Evolutionary conservation across 1,284 basidiomycete genomes (phyloP), one percentile per base, ranked within the genome.

Genomic region (Polyporus tsugae): DNA sequence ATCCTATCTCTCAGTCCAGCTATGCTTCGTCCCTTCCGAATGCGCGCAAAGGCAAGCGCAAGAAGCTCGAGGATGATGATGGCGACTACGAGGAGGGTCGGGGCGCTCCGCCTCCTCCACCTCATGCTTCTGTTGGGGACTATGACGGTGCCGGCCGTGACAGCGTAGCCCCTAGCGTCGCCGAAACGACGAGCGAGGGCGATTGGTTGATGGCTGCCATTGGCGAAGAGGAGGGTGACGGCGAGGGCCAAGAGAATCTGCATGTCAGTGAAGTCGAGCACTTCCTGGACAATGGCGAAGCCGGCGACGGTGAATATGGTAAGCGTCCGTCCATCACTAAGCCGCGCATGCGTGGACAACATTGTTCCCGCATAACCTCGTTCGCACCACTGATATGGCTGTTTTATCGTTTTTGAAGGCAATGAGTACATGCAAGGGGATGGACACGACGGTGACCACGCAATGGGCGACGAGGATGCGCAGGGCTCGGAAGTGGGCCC

Each of bases 161-260:
- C 58, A 91, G 90, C 78, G 88, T 86, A 61, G 87, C 89, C 71
- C 88, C 89, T 17, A 93, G 91, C 74, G 85, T 89, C 49, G 86
- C 89, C 55, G 91, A 92, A 81, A 88, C 90, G 44, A 82, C 78
- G 46, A 92, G 91, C 78, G 92, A 94, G 78, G 89, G 84, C 65
- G 92, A 94, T 78, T 94, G 92, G 92, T 83, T 94, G 59, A 93
- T 94, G 92, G 92, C 91, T 76, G 91, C 92, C 65, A 93, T 94
- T 73, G 87, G 84, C 69, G 89, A 90, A 77, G 89, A 88, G 72
- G 88, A 90, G 57, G 79, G 76, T 70, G 84, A 85, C 52, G 75
- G 72, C 60, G 79, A 85, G 70, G 86, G 84, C 67, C 84, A 83
- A 67, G 83, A 82, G 65, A 82, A 84, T 65, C 78, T 83, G 64